Evolutionary conservation across 2,329 filamentous ascomycete species (phyloP).

Genomic region (Claviceps paspali): DNA sequence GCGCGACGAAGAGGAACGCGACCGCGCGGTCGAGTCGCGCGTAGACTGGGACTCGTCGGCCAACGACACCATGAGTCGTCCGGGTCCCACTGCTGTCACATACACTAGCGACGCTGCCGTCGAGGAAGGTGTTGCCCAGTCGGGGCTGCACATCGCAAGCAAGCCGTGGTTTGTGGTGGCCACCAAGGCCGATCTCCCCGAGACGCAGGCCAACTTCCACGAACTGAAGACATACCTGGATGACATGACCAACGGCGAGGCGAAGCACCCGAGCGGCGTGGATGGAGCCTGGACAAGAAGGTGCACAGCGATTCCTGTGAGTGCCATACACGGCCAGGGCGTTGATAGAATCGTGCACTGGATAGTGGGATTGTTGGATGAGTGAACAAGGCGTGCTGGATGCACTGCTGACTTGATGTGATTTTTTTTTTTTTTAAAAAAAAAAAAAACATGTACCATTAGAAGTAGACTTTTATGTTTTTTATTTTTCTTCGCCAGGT

Average conservation of each 20-base stretch:
- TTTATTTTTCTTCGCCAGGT: too few species aligned
- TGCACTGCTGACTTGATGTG: too few species aligned
- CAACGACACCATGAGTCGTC: conserved; percentile 9
- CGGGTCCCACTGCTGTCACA: conserved; percentile 9
- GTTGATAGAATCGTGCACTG: conserved; percentile 60
- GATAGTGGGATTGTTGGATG: conserved; percentile 52
- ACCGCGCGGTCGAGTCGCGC: conserved; percentile 40
- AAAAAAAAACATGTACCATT: too few species aligned
- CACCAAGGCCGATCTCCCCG: conserved; percentile 75
- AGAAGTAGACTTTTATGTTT: too few species aligned
- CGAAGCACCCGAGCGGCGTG: conserved; percentile 58
- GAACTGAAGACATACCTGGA: conserved; percentile 56
- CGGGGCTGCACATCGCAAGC: conserved; percentile 59
- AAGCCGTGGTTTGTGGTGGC: conserved; percentile 97
- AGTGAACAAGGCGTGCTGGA: too few species aligned
- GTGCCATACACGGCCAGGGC: conserved; percentile 76
- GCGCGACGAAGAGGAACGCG: conserved; percentile 56
- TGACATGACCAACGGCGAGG: conserved; percentile 43
- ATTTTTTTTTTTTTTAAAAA: too few species aligned
- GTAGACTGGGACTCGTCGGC: conserved; percentile 42
- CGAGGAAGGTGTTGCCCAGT: conserved; percentile 7
- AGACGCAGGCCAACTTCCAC: conserved; percentile 64
- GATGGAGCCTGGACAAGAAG: conserved; percentile 41
- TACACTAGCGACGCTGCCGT: conserved; percentile 6
- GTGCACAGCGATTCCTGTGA: conserved; percentile 66